Percentiles rank a stretch among this genome's conserved stretches.
Conservation (phyloP, 1,284 basidiomycete species). For the Microbotryum scabiosae region DNA sequence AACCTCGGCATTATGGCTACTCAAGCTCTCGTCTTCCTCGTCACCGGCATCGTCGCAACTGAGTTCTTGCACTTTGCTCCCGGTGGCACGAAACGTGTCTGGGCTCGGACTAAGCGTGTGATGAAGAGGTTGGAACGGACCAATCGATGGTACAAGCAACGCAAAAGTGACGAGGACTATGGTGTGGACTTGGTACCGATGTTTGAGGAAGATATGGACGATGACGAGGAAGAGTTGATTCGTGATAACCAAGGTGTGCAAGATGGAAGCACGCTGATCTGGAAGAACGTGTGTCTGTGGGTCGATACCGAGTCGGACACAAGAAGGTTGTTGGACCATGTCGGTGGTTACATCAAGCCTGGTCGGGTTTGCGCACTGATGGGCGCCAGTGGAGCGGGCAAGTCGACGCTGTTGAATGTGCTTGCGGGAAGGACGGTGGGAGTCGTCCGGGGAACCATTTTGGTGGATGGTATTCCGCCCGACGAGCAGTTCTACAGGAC, state of each 20-base stretch:
- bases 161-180: constrained; percentile 25
- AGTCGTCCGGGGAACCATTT: constrained; percentile 45
- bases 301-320: constrained; percentile 26
- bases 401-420: constrained; percentile 45
- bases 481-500: constrained; percentile 47
- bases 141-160: constrained; percentile 18
- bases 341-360: constrained; percentile 48
- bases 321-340: constrained; percentile 43
- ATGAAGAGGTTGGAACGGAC: constrained; percentile 10
- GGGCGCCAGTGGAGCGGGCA: constrained; percentile 39
- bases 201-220: constrained; percentile 3
- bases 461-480: constrained; percentile 48
- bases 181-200: background rate
- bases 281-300: constrained; percentile 42
- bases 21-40: constrained; percentile 38
- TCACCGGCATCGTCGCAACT: constrained; percentile 31
- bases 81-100: constrained; percentile 24
- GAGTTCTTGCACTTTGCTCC: constrained; percentile 30
- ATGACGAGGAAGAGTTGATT: background rate
- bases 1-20: constrained; percentile 45
- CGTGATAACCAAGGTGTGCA: constrained; percentile 20
- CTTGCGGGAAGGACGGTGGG: constrained; percentile 49
- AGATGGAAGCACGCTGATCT: constrained; percentile 19
- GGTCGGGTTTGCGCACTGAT: constrained; percentile 43
- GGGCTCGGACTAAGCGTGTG: constrained; percentile 33